phyloP scores from a whole-genome alignment of 768 basidiomycete species.

The Lactarius akahatsu region DNA sequence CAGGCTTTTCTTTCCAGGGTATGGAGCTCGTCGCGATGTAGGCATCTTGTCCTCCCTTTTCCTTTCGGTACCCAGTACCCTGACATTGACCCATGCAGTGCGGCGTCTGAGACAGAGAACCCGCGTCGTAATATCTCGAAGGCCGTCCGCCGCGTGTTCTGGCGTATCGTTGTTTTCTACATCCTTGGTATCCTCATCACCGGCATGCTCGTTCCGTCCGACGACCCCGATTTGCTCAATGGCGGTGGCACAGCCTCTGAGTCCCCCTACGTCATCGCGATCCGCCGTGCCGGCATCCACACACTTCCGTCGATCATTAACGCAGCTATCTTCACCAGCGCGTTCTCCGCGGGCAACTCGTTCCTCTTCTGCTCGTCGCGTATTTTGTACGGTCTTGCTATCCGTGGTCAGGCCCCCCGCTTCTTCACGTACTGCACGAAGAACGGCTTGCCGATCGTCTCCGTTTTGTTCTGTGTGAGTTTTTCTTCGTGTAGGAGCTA shows the following conservation, averaged over 20 bases:
- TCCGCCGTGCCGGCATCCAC: slow-evolving; percentile 68
- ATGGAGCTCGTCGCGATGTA: slow-evolving; percentile 74
- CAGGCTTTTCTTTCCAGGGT: slow-evolving; percentile 75
- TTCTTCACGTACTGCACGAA: slow-evolving; percentile 50
- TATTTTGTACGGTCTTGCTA: slow-evolving; percentile 42
- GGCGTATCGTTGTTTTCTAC: slow-evolving; percentile 78
- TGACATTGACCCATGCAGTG: slow-evolving; percentile 38
- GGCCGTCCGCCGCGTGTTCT: slow-evolving; percentile 75
- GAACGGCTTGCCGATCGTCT: slow-evolving; percentile 49
- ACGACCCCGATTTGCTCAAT: slow-evolving; percentile 53
- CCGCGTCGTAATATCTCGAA: slow-evolving; percentile 78
- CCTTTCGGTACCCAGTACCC: background rate
- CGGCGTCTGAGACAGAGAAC: slow-evolving; percentile 74
- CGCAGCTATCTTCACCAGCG: slow-evolving; percentile 65
- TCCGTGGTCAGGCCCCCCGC: slow-evolving; percentile 41
- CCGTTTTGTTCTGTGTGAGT: slow-evolving; percentile 36
- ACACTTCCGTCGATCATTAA: slow-evolving; percentile 70
- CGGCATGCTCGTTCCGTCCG: slow-evolving; percentile 76
- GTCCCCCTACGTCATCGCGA: slow-evolving; percentile 85
- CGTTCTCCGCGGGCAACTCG: slow-evolving; percentile 71
- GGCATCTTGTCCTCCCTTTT: slow-evolving; percentile 25
- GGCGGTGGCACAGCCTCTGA: slow-evolving; percentile 62
- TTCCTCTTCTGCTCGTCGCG: slow-evolving; percentile 54
- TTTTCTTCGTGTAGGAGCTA: slow-evolving; percentile 1
- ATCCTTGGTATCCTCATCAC: slow-evolving; percentile 70